phyloP scores from a whole-genome alignment of 73 alveolate species.

The Paramecium sonneborni region DNA sequence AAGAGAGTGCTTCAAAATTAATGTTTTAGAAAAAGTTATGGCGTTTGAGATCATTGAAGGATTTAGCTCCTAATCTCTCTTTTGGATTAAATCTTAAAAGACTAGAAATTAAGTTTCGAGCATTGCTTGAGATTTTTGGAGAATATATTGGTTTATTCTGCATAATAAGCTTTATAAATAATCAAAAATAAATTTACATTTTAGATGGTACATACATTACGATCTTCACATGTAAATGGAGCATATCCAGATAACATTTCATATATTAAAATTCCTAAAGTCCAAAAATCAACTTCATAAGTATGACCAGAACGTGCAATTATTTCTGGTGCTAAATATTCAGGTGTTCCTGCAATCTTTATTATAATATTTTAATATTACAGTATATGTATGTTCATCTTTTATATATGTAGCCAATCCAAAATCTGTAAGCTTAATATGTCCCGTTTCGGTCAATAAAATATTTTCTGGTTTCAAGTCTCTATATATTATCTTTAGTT shows the following conservation, averaged over 20 bases:
- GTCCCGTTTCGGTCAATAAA: slow-evolving; percentile 84
- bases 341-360: slow-evolving; percentile 87
- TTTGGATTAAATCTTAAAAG: not conserved
- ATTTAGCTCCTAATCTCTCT: not conserved
- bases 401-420: slow-evolving; percentile 79
- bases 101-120: not conserved
- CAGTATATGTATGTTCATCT: not conserved
- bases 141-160: not conserved
- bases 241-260: slow-evolving; percentile 9
- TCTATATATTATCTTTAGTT: slow-evolving; percentile 73
- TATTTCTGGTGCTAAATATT: slow-evolving; percentile 92
- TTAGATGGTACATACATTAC: not conserved
- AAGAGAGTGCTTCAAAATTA: not conserved
- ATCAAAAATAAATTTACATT: not conserved
- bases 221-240: not conserved
- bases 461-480: slow-evolving; percentile 92
- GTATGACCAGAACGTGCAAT: slow-evolving; percentile 76
- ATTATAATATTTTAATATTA: not conserved
- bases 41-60: not conserved
- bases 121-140: not conserved
- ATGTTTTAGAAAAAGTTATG: not conserved
- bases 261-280: slow-evolving; percentile 48
- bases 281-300: slow-evolving; percentile 87
- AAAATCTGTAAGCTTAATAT: slow-evolving; percentile 90
- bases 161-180: not conserved